Conservation (phyloP, 192 early-diverging fungal genomes). For the Backusella luteola region DNA sequence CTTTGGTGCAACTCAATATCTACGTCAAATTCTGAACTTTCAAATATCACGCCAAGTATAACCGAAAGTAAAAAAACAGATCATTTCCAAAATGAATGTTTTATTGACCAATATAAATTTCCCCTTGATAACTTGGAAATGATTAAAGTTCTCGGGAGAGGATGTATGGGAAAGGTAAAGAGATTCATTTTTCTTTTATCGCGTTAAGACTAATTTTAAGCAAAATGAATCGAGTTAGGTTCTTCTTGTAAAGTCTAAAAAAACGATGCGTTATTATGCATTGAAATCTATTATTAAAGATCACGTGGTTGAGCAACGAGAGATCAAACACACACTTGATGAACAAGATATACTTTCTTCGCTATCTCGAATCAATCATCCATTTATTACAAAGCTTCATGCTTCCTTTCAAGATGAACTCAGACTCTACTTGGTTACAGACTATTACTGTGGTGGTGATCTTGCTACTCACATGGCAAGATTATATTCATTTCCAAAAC, state of each 20-base stretch:
- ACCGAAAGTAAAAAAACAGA: background rate
- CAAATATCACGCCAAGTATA: background rate
- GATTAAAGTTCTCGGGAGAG: slow-evolving; percentile 52
- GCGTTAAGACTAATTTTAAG: background rate
- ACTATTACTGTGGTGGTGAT: slow-evolving; percentile 88
- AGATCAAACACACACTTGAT: slow-evolving; percentile 74
- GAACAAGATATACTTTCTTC: slow-evolving; percentile 78
- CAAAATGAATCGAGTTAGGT: slow-evolving; percentile 29
- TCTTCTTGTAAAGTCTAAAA: slow-evolving; percentile 42
- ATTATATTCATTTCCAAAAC: slow-evolving; percentile 58
- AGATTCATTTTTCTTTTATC: background rate
- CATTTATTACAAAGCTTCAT: slow-evolving; percentile 87
- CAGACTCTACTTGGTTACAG: slow-evolving; percentile 84
- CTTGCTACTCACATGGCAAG: slow-evolving; percentile 82
- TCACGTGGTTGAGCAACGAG: slow-evolving; percentile 68
- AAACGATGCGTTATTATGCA: slow-evolving; percentile 42
- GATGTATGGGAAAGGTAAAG: slow-evolving; percentile 57
- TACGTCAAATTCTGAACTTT: background rate
- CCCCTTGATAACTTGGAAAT: slow-evolving; percentile 47
- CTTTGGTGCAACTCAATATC: background rate
- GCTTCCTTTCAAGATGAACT: slow-evolving; percentile 87
- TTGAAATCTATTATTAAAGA: slow-evolving; percentile 56
- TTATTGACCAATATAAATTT: slow-evolving; percentile 17
- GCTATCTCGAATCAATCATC: slow-evolving; percentile 69
- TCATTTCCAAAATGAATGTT: background rate